phyloP scores from a whole-genome alignment of 306 rosid genomes.

The Crotalaria pallida region DNA sequence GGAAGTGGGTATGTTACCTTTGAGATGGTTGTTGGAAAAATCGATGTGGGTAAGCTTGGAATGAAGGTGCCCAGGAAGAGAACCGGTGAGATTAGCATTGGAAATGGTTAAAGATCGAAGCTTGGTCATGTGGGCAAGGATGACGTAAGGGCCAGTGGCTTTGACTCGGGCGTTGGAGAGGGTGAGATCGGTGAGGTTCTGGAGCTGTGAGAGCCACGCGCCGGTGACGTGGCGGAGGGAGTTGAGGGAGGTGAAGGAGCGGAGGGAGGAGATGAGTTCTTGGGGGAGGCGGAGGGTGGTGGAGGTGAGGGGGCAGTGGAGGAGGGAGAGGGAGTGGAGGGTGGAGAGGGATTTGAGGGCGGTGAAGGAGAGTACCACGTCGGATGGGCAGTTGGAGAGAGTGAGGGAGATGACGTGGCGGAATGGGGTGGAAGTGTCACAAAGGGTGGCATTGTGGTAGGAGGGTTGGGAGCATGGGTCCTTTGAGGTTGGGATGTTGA shows the following conservation, averaged over 20 bases:
- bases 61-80: constrained; percentile 51
- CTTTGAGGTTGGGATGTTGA: constrained; percentile 71
- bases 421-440: constrained; percentile 71
- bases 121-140: constrained; percentile 63
- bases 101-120: constrained; percentile 65
- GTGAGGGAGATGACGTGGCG: constrained; percentile 73
- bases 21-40: constrained; percentile 62
- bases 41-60: constrained; percentile 70
- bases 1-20: constrained; percentile 60
- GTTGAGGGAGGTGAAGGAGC: constrained; percentile 56
- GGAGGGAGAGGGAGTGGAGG: constrained; percentile 61
- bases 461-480: constrained; percentile 69
- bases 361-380: constrained; percentile 73
- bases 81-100: constrained; percentile 69
- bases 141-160: constrained; percentile 72
- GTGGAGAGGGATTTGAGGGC: constrained; percentile 90
- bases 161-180: constrained; percentile 45
- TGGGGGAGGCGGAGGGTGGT: constrained; percentile 73
- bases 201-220: constrained; percentile 74
- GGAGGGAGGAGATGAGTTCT: constrained; percentile 66
- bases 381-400: constrained; percentile 70
- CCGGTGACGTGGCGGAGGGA: constrained; percentile 68
- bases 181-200: constrained; percentile 73
- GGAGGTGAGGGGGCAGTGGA: constrained; percentile 83
- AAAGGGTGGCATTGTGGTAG: constrained; percentile 55